Base-by-base conservation (phyloP, 139 green algal species). In the Asterochloris erici region DNA sequence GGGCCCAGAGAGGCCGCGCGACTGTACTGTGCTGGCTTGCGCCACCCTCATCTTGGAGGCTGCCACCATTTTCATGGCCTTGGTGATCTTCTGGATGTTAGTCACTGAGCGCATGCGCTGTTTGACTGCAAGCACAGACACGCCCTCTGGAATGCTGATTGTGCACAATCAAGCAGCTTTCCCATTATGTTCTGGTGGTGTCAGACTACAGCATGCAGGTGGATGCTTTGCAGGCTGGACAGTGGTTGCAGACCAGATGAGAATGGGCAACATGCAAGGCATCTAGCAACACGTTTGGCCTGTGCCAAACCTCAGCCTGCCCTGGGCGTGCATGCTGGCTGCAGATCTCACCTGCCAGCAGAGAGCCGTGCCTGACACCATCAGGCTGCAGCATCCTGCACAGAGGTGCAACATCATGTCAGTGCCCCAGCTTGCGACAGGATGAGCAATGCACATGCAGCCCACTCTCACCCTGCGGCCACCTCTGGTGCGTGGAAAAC, bases 11-110 rank as follows among this genome's bases (percentile, higher is more conserved):
- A 99, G 93, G 68, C 94, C 95, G 1, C 95, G 90, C 6, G 93
- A 96, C 68, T 95, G 87, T 85, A 94, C 90, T 19, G 93, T 93
- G 27, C 84, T 85, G 0, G 82, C 78, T 89, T 98, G 94, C 14
- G 96, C 97, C 28, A 90, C 91, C 29, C 94, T 88, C 94, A 99
- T 97, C 88, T 99, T 99, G 27, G 94, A 97, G 21, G 97, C 97
- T n/a, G 97, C 97, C 86, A 99, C 97, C 95, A 99, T 98, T 94
- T 99, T 99, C 97, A 99, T 99, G 84, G 97, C 97, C 83, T 96
- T 97, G 14, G 97, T 99, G 90, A 99, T 99, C 88, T 99, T 99
- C 79, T 96, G 90, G 60, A 99, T 99, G 90, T 98, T 99, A 81
- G 92, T 93, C 69, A 99, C 98, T 19, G 95, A 97, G 79, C 94